These are phyloP conservation scores for Acorus calamus DNA, from an alignment of 106 monocot genomes.

Conservation along the genomic window DNA sequence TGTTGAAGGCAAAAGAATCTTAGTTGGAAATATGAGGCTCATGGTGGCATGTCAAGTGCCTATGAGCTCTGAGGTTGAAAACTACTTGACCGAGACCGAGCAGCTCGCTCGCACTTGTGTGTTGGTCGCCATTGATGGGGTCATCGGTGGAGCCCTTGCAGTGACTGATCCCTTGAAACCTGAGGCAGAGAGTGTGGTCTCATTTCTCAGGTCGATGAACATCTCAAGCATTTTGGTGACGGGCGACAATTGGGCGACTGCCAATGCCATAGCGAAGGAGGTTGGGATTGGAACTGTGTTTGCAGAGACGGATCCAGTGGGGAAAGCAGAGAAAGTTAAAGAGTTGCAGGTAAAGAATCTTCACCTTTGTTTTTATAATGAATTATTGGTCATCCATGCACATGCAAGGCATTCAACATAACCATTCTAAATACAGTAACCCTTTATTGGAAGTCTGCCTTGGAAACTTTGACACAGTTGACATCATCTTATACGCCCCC, in stretches of 20 bases:
- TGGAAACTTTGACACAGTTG: background rate
- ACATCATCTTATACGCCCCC: too few relatives aligned
- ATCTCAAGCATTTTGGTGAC: conserved; percentile 81
- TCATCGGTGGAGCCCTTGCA: conserved; percentile 60
- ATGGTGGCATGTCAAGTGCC: conserved; percentile 46
- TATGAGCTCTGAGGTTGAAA: conserved; percentile 30
- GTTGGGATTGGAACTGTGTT: conserved; percentile 60
- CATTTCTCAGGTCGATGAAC: conserved; percentile 51
- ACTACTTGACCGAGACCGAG: conserved; percentile 47
- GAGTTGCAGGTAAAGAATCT: conserved; percentile 40
- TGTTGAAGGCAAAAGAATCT: conserved; percentile 29
- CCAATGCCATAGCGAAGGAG: conserved; percentile 56
- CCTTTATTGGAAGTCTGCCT: background rate
- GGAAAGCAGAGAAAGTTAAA: conserved; percentile 67
- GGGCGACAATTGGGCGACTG: conserved; percentile 80
- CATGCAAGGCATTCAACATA: too few relatives aligned
- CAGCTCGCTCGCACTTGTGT: conserved; percentile 63
- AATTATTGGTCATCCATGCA: too few relatives aligned
- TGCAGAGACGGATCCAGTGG: conserved; percentile 80
- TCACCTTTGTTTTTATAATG: too few relatives aligned
- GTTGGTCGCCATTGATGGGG: conserved; percentile 52
- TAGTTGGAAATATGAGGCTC: conserved; percentile 69
- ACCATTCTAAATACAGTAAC: background rate
- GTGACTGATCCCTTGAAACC: conserved; percentile 80
- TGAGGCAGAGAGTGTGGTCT: conserved; percentile 55